Evolutionary conservation across 768 basidiomycete genomes (phyloP).

Genomic region (Suillus americanus): DNA sequence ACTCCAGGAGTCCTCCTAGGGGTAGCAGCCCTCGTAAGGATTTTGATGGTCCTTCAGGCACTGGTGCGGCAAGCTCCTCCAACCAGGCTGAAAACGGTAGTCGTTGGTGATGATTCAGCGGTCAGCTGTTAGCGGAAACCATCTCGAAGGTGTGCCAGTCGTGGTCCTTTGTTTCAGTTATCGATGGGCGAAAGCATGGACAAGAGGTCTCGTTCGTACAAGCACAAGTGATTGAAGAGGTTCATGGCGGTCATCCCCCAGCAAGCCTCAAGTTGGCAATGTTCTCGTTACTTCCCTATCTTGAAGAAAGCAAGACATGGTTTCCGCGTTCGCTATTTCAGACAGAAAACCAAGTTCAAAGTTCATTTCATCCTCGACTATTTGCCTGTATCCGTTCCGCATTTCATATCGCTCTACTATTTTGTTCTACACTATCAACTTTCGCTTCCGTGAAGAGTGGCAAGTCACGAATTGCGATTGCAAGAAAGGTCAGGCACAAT

Average conservation of each 20-base stretch:
- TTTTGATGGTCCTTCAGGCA: conserved; percentile 42
- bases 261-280: conserved; percentile 47
- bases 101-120: conserved; percentile 58
- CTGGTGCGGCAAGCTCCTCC: conserved; percentile 34
- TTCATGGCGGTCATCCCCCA: conserved; percentile 40
- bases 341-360: conserved; percentile 66
- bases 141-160: conserved; percentile 14
- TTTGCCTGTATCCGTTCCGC: conserved; percentile 40
- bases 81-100: conserved; percentile 42
- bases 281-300: conserved; percentile 48
- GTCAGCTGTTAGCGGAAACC: conserved; percentile 13
- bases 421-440: conserved; percentile 45
- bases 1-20: conserved; percentile 78
- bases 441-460: conserved; percentile 36
- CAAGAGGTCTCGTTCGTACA: conserved; percentile 44
- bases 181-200: conserved; percentile 31
- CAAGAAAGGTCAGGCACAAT: conserved; percentile 34
- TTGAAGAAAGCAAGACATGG: conserved; percentile 46
- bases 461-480: conserved; percentile 39
- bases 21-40: conserved; percentile 61
- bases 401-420: conserved; percentile 46
- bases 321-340: conserved; percentile 52
- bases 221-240: conserved; percentile 40
- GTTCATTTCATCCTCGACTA: conserved; percentile 57
- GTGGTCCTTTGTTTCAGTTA: conserved; percentile 28